These are phyloP conservation scores for Sordaria brevicollis DNA, from an alignment of 495 filamentous ascomycete species.

Conservation along the genomic window DNA sequence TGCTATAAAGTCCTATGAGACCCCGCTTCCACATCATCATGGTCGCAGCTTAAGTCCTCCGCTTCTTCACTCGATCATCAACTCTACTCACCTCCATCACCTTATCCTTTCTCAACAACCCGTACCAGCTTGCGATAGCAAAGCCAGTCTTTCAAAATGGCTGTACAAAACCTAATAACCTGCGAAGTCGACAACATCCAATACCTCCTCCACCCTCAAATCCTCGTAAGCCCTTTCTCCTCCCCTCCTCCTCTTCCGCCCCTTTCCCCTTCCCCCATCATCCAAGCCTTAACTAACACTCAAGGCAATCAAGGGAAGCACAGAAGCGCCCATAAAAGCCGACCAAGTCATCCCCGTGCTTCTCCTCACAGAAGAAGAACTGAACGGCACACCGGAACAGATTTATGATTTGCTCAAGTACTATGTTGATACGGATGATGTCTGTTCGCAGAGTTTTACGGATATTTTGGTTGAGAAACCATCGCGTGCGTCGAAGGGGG, in stretches of 20 bases:
- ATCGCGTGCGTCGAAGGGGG: no score
- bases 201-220: neutral
- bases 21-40: neutral
- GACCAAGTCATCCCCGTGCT: conserved; percentile 7
- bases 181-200: neutral
- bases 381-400: neutral
- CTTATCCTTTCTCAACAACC: neutral
- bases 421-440: conserved; percentile 13
- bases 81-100: neutral
- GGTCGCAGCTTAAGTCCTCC: neutral
- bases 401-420: neutral
- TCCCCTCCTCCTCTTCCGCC: no score
- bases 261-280: neutral
- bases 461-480: conserved; percentile 35
- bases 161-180: neutral
- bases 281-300: neutral
- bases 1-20: neutral
- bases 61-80: neutral
- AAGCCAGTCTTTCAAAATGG: neutral
- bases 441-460: conserved; percentile 42
- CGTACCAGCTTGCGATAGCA: neutral
- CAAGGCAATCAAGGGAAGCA: conserved; percentile 1
- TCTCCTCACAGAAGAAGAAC: neutral
- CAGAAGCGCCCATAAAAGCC: conserved; percentile 3
- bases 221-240: neutral